phyloP scores from a whole-genome alignment of 2,329 filamentous ascomycete species.

The Sclerotinia nivalis region DNA sequence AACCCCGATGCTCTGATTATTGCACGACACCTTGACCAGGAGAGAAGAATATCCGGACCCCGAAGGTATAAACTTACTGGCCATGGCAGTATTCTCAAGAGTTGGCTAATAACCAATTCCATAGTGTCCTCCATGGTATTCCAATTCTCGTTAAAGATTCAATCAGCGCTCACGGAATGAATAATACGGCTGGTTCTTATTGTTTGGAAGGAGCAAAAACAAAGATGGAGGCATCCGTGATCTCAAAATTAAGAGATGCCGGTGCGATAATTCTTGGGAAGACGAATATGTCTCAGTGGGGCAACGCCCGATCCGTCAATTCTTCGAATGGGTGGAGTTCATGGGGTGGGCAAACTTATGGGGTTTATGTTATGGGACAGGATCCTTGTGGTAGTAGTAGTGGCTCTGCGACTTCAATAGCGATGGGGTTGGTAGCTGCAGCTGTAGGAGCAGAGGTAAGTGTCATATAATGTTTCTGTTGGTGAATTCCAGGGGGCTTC shows the following conservation, averaged over 20 bases:
- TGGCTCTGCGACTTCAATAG: conserved; percentile 47
- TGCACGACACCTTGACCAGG: conserved; percentile 30
- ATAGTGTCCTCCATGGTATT: conserved; percentile 53
- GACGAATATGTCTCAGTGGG: conserved; percentile 52
- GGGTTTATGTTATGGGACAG: conserved; percentile 42
- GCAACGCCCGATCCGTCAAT: conserved; percentile 57
- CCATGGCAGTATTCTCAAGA: neutral
- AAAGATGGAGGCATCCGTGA: conserved; percentile 23
- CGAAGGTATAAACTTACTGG: neutral
- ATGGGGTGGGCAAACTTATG: conserved; percentile 60
- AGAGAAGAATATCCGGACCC: conserved; percentile 21
- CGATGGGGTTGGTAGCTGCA: conserved; percentile 41
- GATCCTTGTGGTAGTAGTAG: conserved; percentile 50
- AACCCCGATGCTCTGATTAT: conserved; percentile 35
- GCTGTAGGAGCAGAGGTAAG: conserved; percentile 47
- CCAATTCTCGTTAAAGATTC: conserved; percentile 62
- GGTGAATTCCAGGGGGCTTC: too few species aligned
- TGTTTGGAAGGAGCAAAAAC: conserved; percentile 13
- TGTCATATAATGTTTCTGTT: too few species aligned
- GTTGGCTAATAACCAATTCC: neutral
- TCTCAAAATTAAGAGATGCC: conserved; percentile 24
- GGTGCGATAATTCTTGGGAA: conserved; percentile 31
- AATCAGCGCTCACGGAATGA: conserved; percentile 58
- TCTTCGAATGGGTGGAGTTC: conserved; percentile 64
- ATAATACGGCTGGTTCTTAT: conserved; percentile 41